These are phyloP conservation scores for Sporothrix luriei DNA, from an alignment of 2,329 filamentous ascomycete species.

Conservation along the genomic window DNA sequence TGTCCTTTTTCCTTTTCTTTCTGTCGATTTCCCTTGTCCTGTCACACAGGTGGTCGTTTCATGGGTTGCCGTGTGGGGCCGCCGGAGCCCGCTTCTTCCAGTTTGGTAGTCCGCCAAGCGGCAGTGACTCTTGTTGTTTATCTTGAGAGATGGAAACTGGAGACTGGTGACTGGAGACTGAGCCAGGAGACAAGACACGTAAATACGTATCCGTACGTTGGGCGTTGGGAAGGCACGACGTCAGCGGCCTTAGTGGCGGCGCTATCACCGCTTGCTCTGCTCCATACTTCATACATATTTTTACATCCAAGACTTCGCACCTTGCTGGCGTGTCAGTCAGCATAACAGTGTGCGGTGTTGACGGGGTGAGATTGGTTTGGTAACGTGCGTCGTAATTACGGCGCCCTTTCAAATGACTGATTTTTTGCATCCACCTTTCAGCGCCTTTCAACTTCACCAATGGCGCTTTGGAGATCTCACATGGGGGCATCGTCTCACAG, in stretches of 20 bases:
- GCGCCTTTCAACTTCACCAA: background rate
- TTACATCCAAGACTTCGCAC: background rate
- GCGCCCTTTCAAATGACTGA: no score
- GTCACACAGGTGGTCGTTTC: background rate
- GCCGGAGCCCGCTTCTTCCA: background rate
- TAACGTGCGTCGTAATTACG: no score
- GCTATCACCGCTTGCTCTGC: slow-evolving; percentile 4
- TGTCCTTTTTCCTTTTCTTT: no score
- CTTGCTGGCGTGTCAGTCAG: background rate
- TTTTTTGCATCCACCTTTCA: no score
- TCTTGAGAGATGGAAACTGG: background rate
- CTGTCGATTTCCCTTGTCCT: background rate
- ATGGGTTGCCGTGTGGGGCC: slow-evolving; percentile 16
- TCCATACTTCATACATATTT: background rate
- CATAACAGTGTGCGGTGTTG: background rate
- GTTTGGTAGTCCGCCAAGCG: background rate
- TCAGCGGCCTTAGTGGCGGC: background rate
- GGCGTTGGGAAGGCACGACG: background rate
- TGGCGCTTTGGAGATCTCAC: background rate
- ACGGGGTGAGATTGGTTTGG: background rate
- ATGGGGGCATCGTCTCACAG: background rate
- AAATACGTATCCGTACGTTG: background rate
- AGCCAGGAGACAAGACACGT: slow-evolving; percentile 1
- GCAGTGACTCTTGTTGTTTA: background rate
- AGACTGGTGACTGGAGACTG: background rate